A percentile compares a stretch with the other conserved stretches of the same genome.
phyloP scores from a whole-genome alignment of 2,329 filamentous ascomycete species.

The Tolypocladium ophioglossoides region DNA sequence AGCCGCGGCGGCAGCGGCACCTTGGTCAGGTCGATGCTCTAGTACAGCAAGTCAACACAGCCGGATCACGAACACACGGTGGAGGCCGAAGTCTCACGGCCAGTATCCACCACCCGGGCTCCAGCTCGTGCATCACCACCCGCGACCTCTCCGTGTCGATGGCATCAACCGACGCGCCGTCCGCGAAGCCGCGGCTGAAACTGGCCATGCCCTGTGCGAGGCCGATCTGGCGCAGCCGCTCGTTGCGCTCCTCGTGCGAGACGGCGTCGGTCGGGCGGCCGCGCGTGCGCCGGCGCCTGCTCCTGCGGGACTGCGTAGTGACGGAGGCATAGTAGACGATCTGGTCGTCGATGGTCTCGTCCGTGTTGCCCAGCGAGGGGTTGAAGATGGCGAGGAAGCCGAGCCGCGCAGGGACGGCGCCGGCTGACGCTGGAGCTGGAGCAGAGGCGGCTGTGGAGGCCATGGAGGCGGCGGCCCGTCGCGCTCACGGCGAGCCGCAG shows the following conservation, averaged over 20 bases:
- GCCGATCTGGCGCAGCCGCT: slow-evolving; percentile 83
- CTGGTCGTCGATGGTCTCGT: slow-evolving; percentile 59
- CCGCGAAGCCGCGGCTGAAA: slow-evolving; percentile 82
- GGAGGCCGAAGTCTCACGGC: slow-evolving; percentile 48
- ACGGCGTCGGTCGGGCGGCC: slow-evolving; percentile 31
- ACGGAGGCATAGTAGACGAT: slow-evolving; percentile 86
- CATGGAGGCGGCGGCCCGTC: neutral
- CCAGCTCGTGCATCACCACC: slow-evolving; percentile 77
- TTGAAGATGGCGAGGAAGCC: slow-evolving; percentile 94
- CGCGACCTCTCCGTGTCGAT: slow-evolving; percentile 87
- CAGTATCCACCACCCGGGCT: slow-evolving; percentile 90
- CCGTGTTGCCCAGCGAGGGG: slow-evolving; percentile 58
- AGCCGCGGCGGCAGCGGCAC: slow-evolving; percentile 49
- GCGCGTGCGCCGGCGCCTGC: slow-evolving; percentile 30
- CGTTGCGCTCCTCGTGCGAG: slow-evolving; percentile 62
- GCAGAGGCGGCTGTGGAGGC: neutral
- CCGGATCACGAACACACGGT: neutral
- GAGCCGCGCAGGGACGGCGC: slow-evolving; percentile 60
- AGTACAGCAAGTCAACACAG: slow-evolving; percentile 1
- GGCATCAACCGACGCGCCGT: slow-evolving; percentile 63
- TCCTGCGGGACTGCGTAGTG: slow-evolving; percentile 27
- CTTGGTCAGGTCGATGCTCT: slow-evolving; percentile 64
- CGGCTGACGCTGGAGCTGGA: slow-evolving; percentile 3
- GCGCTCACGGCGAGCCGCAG: neutral
- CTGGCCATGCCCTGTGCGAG: slow-evolving; percentile 93